Percentiles rank a stretch among this genome's conserved stretches.
These are phyloP conservation scores for Fusarium humuli DNA, from an alignment of 2,329 filamentous ascomycete genomes.

Conservation along the genomic window DNA sequence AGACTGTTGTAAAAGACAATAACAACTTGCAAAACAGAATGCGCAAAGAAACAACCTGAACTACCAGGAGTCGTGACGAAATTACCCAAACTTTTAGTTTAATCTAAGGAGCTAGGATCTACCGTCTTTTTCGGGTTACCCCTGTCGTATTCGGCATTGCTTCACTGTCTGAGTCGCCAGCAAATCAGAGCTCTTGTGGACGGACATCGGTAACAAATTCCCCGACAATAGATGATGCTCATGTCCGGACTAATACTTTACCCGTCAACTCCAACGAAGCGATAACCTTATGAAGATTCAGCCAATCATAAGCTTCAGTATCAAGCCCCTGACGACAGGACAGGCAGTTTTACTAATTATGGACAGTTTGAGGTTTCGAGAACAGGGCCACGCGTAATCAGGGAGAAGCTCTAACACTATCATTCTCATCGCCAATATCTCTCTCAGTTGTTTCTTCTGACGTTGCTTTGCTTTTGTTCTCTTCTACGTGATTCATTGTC, in stretches of 20 bases:
- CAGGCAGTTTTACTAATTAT: conserved; percentile 13
- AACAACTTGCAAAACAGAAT: conserved; percentile 1
- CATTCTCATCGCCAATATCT: neutral
- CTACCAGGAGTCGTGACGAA: conserved; percentile 18
- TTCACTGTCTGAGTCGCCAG: neutral
- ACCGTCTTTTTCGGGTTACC: conserved; percentile 6
- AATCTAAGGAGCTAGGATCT: conserved; percentile 19
- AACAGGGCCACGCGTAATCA: conserved; percentile 36
- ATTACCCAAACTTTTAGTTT: conserved; percentile 34
- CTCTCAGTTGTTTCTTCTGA: neutral
- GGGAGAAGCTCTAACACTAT: conserved; percentile 13
- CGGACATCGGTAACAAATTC: conserved; percentile 15
- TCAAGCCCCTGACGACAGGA: conserved; percentile 2
- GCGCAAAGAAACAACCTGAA: neutral
- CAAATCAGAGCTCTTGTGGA: conserved; percentile 21
- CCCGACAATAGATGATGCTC: conserved; percentile 8
- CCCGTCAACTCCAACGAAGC: neutral
- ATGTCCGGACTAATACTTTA: conserved; percentile 29
- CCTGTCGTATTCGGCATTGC: conserved; percentile 33
- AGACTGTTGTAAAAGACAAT: conserved; percentile 13
- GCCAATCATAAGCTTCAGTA: conserved; percentile 25
- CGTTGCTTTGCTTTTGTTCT: conserved; percentile 1
- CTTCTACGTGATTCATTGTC: conserved; percentile 4
- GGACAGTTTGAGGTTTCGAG: conserved; percentile 39
- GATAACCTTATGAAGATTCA: neutral